A percentile compares a stretch with the other conserved stretches of the same genome.
phyloP scores from a whole-genome alignment of 2,329 filamentous ascomycete species.

The Clarireedia monteithiana region DNA sequence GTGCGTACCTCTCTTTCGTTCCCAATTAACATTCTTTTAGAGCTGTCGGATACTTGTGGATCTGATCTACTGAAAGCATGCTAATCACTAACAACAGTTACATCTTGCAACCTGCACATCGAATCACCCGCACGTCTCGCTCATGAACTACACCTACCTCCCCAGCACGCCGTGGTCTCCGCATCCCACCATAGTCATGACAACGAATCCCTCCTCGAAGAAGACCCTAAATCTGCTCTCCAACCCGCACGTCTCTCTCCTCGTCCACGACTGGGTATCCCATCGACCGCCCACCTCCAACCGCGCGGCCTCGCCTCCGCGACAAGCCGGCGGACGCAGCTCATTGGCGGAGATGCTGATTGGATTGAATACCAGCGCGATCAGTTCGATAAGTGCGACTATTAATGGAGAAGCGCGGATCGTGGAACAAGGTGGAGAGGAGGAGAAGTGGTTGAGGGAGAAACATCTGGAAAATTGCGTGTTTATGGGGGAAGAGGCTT shows the following conservation, averaged over 20 bases:
- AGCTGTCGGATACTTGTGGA: background rate
- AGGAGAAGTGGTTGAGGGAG: conserved; percentile 77
- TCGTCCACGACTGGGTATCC: conserved; percentile 98
- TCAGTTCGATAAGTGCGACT: conserved; percentile 84
- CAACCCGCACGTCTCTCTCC: conserved; percentile 82
- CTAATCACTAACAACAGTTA: conserved; percentile 47
- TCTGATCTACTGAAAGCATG: background rate
- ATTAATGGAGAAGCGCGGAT: conserved; percentile 84
- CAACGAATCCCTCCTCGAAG: conserved; percentile 70
- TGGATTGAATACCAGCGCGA: conserved; percentile 82
- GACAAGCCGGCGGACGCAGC: conserved; percentile 57
- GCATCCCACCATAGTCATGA: conserved; percentile 89
- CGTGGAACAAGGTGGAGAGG: conserved; percentile 63
- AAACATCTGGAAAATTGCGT: conserved; percentile 89
- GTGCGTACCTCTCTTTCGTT: conserved; percentile 42
- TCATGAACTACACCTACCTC: conserved; percentile 99
- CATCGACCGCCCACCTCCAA: conserved; percentile 79
- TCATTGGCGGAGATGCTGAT: conserved; percentile 76
- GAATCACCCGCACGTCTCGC: conserved; percentile 80
- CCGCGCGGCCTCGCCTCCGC: conserved; percentile 42
- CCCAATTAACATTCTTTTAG: conserved; percentile 8
- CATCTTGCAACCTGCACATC: conserved; percentile 87
- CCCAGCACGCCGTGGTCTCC: conserved; percentile 63
- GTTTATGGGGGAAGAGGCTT: conserved; percentile 53
- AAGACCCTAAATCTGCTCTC: conserved; percentile 74